Conservation (phyloP, 1,284 basidiomycete genomes). For the Boletellus deceptivus region DNA sequence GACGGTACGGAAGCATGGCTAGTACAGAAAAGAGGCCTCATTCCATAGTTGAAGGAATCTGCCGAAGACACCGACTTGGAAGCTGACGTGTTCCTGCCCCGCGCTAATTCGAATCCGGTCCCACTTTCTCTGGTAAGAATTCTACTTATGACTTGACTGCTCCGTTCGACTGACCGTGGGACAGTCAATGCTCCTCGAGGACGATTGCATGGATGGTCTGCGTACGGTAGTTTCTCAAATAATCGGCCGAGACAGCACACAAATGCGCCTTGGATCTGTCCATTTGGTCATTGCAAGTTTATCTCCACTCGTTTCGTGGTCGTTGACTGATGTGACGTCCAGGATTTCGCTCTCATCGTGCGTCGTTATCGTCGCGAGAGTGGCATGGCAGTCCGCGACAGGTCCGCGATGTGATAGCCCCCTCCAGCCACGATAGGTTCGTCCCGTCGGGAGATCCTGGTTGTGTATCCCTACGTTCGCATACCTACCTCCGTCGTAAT, state of each 20-base stretch:
- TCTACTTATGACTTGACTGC: not conserved
- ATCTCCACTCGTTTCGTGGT: not conserved
- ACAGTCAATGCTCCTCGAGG: conserved; percentile 17
- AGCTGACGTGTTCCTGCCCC: conserved; percentile 1
- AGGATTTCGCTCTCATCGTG: conserved; percentile 25
- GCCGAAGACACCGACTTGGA: conserved; percentile 7
- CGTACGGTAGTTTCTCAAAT: conserved; percentile 22
- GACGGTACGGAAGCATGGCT: conserved; percentile 7
- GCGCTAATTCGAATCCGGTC: not conserved
- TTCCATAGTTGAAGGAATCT: conserved; percentile 10
- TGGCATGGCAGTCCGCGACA: not conserved
- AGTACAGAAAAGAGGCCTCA: conserved; percentile 3
- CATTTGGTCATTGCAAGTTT: conserved; percentile 20
- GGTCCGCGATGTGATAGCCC: not conserved
- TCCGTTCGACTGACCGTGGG: conserved; percentile 4
- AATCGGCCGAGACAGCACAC: conserved; percentile 13
- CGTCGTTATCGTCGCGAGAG: conserved; percentile 10
- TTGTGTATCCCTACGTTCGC: conserved; percentile 6
- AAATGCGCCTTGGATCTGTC: conserved; percentile 10
- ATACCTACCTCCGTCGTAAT: conserved; percentile 11
- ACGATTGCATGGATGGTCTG: conserved; percentile 17
- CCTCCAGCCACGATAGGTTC: not conserved
- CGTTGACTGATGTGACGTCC: conserved; percentile 4
- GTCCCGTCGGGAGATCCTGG: conserved; percentile 2
- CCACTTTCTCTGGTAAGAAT: conserved; percentile 17